Conservation (phyloP, 352 stramenopile genomes). For the Globisporangium camurandrum region DNA sequence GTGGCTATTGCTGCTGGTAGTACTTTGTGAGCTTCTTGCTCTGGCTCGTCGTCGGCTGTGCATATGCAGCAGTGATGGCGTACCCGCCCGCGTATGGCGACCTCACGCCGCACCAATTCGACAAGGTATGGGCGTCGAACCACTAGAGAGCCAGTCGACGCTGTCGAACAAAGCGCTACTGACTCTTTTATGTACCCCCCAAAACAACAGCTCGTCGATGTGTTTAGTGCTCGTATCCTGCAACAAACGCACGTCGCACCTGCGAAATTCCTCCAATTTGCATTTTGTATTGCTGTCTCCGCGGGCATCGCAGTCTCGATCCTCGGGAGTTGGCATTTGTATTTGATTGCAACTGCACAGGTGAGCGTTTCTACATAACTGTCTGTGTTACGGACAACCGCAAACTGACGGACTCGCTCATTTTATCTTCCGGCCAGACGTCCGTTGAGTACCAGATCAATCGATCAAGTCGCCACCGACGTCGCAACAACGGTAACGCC, state of each 20-base stretch:
- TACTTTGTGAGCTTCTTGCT: constrained; percentile 76
- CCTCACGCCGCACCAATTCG: constrained; percentile 43
- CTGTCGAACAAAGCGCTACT: background rate
- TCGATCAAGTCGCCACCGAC: constrained; percentile 38
- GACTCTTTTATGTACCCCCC: constrained; percentile 4
- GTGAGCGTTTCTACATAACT: constrained; percentile 12
- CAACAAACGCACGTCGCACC: constrained; percentile 13
- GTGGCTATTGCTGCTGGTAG: constrained; percentile 15
- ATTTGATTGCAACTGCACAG: constrained; percentile 72
- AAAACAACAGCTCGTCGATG: constrained; percentile 21
- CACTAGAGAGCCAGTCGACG: constrained; percentile 7
- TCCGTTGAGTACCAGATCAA: constrained; percentile 82
- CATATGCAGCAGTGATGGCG: constrained; percentile 50
- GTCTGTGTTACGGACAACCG: no score
- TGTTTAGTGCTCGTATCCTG: constrained; percentile 17
- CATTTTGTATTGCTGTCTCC: constrained; percentile 57
- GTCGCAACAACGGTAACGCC: constrained; percentile 37
- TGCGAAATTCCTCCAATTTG: constrained; percentile 45
- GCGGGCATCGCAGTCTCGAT: constrained; percentile 56
- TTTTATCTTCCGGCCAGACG: constrained; percentile 26
- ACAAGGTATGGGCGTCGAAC: constrained; percentile 29
- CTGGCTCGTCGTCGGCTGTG: constrained; percentile 50
- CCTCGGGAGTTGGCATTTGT: constrained; percentile 59
- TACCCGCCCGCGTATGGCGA: constrained; percentile 48
- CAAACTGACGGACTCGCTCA: no score